Conservation (phyloP, 352 stramenopile species). For the Globisporangium nagaii region DNA sequence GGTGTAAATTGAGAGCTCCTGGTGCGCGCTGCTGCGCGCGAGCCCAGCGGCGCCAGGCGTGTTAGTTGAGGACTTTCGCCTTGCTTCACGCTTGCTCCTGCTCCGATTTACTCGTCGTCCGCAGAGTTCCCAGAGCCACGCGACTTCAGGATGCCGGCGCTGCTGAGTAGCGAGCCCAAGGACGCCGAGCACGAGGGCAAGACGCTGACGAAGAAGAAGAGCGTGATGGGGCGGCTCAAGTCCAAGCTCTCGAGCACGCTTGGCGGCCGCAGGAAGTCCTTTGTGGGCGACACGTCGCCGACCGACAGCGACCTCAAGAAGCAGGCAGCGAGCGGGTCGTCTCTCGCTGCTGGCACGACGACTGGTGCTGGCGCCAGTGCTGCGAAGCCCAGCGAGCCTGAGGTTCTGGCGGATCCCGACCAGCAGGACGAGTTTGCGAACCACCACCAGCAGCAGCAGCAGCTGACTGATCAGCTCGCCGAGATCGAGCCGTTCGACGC, state of each 20-base stretch:
- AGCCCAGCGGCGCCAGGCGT: background rate
- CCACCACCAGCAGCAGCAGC: background rate
- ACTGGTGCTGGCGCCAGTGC: background rate
- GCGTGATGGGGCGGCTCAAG: constrained; percentile 64
- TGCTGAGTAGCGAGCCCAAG: constrained; percentile 22
- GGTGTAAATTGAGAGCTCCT: background rate
- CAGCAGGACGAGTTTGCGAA: background rate
- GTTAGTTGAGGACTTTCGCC: constrained; percentile 10
- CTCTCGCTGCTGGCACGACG: background rate
- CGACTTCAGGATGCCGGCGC: constrained; percentile 16
- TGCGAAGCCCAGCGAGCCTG: constrained; percentile 15
- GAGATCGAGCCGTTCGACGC: constrained; percentile 13
- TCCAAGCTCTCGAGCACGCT: constrained; percentile 54
- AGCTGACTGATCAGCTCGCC: background rate
- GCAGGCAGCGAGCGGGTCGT: background rate
- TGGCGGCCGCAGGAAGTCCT: constrained; percentile 33
- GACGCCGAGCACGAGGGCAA: constrained; percentile 11
- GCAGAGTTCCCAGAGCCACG: background rate
- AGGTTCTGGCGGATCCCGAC: background rate
- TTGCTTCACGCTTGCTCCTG: background rate
- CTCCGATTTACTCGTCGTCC: background rate
- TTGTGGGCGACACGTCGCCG: constrained; percentile 14
- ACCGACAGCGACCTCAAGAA: constrained; percentile 26
- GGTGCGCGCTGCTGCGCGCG: background rate
- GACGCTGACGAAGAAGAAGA: constrained; percentile 47